Percentiles rank a stretch among this genome's conserved stretches.
These are phyloP conservation scores for Isabelozyma heimii DNA, from an alignment of 805 yeast genomes.

Conservation along the genomic window DNA sequence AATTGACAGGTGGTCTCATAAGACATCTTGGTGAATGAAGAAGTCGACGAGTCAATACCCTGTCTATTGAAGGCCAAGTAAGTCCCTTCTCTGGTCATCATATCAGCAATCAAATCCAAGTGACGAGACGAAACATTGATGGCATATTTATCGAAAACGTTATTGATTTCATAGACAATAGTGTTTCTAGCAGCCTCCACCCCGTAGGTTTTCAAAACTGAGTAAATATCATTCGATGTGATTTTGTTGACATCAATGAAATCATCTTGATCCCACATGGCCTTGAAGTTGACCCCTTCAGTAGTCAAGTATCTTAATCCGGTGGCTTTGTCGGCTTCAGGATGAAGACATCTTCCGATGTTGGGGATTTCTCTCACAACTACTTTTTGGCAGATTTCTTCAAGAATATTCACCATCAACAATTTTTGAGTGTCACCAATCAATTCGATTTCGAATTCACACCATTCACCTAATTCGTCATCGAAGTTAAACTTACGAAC, in stretches of 20 bases:
- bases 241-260: constrained; percentile 88
- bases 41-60: constrained; percentile 94
- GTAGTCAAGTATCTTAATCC: constrained; percentile 81
- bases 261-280: constrained; percentile 97
- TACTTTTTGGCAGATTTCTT: constrained; percentile 82
- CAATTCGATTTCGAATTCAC: constrained; percentile 81
- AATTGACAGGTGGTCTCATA: constrained; percentile 98
- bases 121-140: constrained; percentile 91
- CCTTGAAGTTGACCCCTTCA: constrained; percentile 96
- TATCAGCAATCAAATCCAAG: constrained; percentile 94
- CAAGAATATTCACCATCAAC: constrained; percentile 95
- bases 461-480: constrained; percentile 86
- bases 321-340: constrained; percentile 46
- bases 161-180: constrained; percentile 90
- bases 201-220: constrained; percentile 89
- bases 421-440: constrained; percentile 86
- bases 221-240: constrained; percentile 87
- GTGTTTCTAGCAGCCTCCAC: constrained; percentile 99
- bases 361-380: constrained; percentile 90
- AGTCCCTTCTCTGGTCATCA: constrained; percentile 99
- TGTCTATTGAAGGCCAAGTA: constrained; percentile 96
- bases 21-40: constrained; percentile 98
- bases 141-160: constrained; percentile 95
- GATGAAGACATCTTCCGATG: constrained; percentile 91
- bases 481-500: constrained; percentile 85